Evolutionary conservation across 2,329 filamentous ascomycete species (phyloP).

Genomic region (Microcyclospora tardicrescens): DNA sequence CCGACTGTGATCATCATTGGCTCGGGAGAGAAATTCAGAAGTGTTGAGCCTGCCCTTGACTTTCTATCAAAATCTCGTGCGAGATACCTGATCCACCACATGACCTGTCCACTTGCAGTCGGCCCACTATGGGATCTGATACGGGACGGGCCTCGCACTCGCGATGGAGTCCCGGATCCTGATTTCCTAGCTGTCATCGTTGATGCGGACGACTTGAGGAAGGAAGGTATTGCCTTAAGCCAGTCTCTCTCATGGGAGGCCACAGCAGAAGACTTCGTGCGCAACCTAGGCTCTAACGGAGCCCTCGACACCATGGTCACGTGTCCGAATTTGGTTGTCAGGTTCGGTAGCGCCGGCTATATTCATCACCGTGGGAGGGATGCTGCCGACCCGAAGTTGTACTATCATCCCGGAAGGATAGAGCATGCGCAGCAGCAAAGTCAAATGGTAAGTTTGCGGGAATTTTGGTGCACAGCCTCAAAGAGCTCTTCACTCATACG

Average conservation of each 20-base stretch:
- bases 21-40: constrained; percentile 17
- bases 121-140: constrained; percentile 23
- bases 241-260: constrained; percentile 22
- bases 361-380: constrained; percentile 23
- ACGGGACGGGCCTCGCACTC: constrained; percentile 19
- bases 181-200: constrained; percentile 23
- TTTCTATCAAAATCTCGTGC: constrained; percentile 19
- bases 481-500: not conserved
- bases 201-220: constrained; percentile 22
- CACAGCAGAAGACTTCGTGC: constrained; percentile 23
- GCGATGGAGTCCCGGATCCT: constrained; percentile 18
- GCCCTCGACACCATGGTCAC: constrained; percentile 22
- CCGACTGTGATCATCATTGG: constrained; percentile 21
- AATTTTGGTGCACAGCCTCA: not conserved
- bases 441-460: constrained; percentile 2
- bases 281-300: constrained; percentile 22
- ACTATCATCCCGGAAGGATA: constrained; percentile 18
- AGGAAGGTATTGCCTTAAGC: constrained; percentile 22
- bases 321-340: constrained; percentile 22
- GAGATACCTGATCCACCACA: constrained; percentile 22
- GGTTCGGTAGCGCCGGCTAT: constrained; percentile 22
- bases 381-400: constrained; percentile 22
- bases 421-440: constrained; percentile 8
- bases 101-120: constrained; percentile 20
- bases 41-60: constrained; percentile 22